These are phyloP conservation scores for Hymenochaete sp. DNA, from an alignment of 1,284 basidiomycete species.

Conservation along the genomic window DNA sequence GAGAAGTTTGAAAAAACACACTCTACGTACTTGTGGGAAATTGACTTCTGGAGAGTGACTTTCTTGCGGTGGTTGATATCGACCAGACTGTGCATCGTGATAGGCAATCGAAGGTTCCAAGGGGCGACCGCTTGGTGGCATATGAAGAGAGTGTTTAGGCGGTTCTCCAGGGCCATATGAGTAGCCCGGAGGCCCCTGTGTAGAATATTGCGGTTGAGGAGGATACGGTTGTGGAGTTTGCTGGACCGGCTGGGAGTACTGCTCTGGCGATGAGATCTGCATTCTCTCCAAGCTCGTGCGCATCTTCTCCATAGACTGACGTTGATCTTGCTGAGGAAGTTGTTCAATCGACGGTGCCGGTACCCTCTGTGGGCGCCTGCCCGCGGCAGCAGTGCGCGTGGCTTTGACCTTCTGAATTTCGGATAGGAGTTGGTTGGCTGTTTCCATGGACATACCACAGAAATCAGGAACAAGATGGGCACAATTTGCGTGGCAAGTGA, in stretches of 20 bases:
- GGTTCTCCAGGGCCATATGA: conserved; percentile 13
- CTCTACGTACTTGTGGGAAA: conserved; percentile 6
- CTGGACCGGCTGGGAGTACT: conserved; percentile 7
- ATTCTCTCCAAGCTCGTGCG: conserved; percentile 12
- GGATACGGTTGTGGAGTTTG: conserved; percentile 19
- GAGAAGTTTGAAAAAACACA: neutral
- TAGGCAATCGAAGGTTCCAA: conserved; percentile 17
- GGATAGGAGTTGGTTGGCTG: conserved; percentile 87
- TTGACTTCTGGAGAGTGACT: conserved; percentile 20
- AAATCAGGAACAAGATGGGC: conserved; percentile 98
- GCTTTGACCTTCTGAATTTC: conserved; percentile 78
- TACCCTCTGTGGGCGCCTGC: conserved; percentile 23
- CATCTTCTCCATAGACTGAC: conserved; percentile 12
- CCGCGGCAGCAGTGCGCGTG: conserved; percentile 48
- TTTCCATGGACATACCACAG: conserved; percentile 99
- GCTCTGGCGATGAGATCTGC: conserved; percentile 6
- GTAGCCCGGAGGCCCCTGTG: conserved; percentile 17
- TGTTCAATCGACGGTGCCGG: conserved; percentile 23
- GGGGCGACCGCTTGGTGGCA: conserved; percentile 15
- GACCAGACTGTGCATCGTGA: conserved; percentile 9
- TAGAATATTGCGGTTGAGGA: conserved; percentile 19
- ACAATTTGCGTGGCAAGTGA: conserved; percentile 97
- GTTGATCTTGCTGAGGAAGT: conserved; percentile 20
- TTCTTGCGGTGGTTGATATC: conserved; percentile 20
- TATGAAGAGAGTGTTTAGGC: conserved; percentile 1